Conservation (phyloP, 805 yeast genomes). For the Candida montana region DNA sequence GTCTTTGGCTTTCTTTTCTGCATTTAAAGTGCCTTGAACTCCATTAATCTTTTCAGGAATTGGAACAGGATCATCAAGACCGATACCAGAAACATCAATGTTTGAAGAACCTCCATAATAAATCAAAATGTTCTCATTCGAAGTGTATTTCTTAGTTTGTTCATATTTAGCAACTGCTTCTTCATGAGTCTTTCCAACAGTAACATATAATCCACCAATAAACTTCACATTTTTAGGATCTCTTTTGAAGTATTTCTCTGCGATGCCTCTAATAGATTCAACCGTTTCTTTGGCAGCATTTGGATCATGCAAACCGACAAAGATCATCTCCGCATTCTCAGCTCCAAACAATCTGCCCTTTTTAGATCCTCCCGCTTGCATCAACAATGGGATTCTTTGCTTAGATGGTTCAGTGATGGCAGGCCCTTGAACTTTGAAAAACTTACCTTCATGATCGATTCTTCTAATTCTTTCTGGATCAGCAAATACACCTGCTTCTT, state of each 20-base stretch:
- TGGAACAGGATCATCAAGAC: slow-evolving; percentile 15
- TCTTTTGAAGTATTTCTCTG: slow-evolving; percentile 28
- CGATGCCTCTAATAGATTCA: slow-evolving; percentile 23
- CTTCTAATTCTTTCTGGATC: slow-evolving; percentile 33
- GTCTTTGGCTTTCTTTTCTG: neutral
- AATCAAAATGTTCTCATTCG: slow-evolving; percentile 34
- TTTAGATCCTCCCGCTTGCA: slow-evolving; percentile 38
- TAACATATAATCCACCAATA: slow-evolving; percentile 27
- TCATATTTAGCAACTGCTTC: slow-evolving; percentile 31
- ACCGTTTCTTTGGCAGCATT: slow-evolving; percentile 13
- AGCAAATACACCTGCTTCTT: slow-evolving; percentile 22
- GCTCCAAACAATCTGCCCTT: slow-evolving; percentile 37
- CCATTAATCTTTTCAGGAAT: neutral
- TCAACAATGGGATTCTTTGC: slow-evolving; percentile 36
- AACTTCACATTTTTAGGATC: slow-evolving; percentile 31
- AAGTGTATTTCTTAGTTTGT: slow-evolving; percentile 24
- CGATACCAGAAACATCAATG: slow-evolving; percentile 31
- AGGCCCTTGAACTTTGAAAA: slow-evolving; percentile 27
- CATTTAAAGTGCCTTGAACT: too few relatives aligned
- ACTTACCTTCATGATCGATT: slow-evolving; percentile 34
- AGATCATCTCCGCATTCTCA: slow-evolving; percentile 35
- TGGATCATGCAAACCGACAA: slow-evolving; percentile 30
- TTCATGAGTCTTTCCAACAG: slow-evolving; percentile 33
- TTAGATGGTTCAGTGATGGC: slow-evolving; percentile 35
- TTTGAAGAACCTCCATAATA: slow-evolving; percentile 38